A percentile compares a stretch with the other conserved stretches of the same genome.
Conservation (phyloP, 805 yeast genomes). For the Tanozyma kutaoensis region DNA sequence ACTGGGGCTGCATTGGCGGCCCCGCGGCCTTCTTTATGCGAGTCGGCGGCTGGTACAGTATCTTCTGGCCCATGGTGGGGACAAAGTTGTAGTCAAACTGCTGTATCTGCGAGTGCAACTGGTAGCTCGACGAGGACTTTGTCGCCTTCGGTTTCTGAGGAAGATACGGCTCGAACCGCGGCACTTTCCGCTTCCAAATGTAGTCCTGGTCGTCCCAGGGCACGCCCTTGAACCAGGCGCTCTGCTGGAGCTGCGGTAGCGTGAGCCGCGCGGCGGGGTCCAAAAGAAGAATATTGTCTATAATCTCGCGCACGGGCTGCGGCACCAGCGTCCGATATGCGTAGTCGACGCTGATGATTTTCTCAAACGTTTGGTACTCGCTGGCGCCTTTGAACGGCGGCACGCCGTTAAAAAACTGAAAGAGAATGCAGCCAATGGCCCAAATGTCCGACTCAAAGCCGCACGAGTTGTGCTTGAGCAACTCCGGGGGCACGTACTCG, state of each 20-base stretch:
- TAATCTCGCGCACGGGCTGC: constrained; percentile 12
- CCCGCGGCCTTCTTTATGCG: constrained; percentile 12
- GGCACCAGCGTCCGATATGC: constrained; percentile 23
- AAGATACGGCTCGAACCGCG: constrained; percentile 13
- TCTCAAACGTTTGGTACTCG: constrained; percentile 79
- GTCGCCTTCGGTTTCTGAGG: constrained; percentile 17
- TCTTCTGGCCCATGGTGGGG: constrained; percentile 17
- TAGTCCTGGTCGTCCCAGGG: constrained; percentile 26
- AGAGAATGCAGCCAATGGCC: constrained; percentile 87
- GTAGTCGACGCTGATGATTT: constrained; percentile 69
- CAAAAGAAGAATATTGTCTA: constrained; percentile 18
- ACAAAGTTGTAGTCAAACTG: constrained; percentile 18
- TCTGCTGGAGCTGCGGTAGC: constrained; percentile 17
- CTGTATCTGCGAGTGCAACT: constrained; percentile 25
- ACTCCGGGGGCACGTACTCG: constrained; percentile 90
- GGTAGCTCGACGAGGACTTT: constrained; percentile 24
- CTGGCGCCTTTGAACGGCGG: constrained; percentile 87
- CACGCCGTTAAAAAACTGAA: constrained; percentile 66
- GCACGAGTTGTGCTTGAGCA: constrained; percentile 63
- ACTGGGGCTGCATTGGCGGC: not conserved
- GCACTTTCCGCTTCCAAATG: constrained; percentile 21
- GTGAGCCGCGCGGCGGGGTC: constrained; percentile 20
- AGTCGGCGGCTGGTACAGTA: constrained; percentile 20
- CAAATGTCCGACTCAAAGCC: constrained; percentile 82
- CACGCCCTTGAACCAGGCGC: constrained; percentile 23